A percentile compares a stretch with the other conserved stretches of the same genome.
Conservation (phyloP, 176 grass and related monocot species). For the Paspalum vaginatum region DNA sequence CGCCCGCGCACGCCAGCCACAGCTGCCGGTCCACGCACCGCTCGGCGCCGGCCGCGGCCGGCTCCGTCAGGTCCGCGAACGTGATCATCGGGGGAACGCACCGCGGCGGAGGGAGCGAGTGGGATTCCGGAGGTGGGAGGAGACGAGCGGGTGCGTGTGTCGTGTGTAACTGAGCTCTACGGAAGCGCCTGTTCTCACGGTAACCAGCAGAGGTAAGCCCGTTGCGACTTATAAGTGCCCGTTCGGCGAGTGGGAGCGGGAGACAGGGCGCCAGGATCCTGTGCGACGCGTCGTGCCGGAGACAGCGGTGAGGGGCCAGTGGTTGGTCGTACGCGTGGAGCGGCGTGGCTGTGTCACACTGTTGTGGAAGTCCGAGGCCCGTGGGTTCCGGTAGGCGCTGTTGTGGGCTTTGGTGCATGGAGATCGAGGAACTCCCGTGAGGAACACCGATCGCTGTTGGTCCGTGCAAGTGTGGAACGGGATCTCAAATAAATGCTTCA, state of each 20-base stretch:
- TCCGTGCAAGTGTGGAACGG: conserved; percentile 21
- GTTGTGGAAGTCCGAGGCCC: neutral
- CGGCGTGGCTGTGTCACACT: neutral
- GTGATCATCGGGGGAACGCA: conserved; percentile 59
- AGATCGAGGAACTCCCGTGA: conserved; percentile 20
- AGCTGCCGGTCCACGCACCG: conserved; percentile 80
- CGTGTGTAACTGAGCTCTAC: neutral
- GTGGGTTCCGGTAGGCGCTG: neutral
- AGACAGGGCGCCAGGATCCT: neutral
- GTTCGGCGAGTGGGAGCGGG: conserved; percentile 33
- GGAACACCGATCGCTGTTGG: neutral
- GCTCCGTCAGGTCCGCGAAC: conserved; percentile 61
- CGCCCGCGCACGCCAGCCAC: conserved; percentile 92
- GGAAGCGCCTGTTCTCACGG: conserved; percentile 30
- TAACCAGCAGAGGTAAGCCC: conserved; percentile 20
- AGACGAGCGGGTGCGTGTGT: conserved; percentile 5
- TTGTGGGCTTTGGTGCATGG: neutral
- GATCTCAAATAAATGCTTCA: neutral
- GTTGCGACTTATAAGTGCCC: conserved; percentile 35
- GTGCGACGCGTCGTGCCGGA: neutral
- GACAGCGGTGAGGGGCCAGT: conserved; percentile 3
- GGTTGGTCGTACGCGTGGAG: neutral
- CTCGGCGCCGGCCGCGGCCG: conserved; percentile 51
- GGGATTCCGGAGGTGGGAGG: neutral
- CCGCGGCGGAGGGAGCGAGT: neutral